Evolutionary conservation across 2,329 filamentous ascomycete genomes (phyloP).

Genomic region (Fusarium haematococcum): DNA sequence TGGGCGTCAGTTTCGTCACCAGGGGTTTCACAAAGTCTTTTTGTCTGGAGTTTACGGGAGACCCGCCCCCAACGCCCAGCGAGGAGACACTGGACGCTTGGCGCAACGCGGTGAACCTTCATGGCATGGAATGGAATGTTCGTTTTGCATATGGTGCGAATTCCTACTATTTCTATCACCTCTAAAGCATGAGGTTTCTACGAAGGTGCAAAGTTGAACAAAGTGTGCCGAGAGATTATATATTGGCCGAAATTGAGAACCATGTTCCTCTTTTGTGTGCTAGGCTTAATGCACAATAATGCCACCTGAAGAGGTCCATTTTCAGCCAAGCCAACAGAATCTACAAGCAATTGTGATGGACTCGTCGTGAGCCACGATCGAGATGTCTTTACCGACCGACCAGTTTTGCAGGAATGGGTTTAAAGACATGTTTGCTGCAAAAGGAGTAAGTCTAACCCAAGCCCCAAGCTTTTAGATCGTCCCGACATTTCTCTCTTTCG

Average conservation of each 20-base stretch:
- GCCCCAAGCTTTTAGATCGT: too few species aligned
- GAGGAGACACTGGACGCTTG: background rate
- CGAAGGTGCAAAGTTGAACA: background rate
- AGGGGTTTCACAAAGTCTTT: background rate
- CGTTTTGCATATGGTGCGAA: background rate
- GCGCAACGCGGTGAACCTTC: background rate
- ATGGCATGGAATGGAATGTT: background rate
- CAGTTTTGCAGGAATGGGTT: background rate
- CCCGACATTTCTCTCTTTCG: too few species aligned
- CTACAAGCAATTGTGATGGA: background rate
- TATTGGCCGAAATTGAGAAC: background rate
- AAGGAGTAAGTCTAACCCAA: too few species aligned
- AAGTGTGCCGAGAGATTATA: background rate
- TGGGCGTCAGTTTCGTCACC: background rate
- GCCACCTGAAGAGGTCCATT: background rate
- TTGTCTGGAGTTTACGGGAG: slow-evolving; percentile 6
- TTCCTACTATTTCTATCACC: background rate
- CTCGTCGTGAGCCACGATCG: background rate
- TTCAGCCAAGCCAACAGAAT: background rate
- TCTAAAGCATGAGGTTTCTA: too few species aligned
- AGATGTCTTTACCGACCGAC: background rate
- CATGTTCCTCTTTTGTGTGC: background rate
- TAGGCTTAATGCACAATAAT: background rate
- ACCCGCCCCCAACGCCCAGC: background rate
- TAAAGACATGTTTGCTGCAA: background rate